Percentiles rank a stretch among this genome's conserved stretches.
These are phyloP conservation scores for Anisodus acutangulus DNA, from an alignment of 257 asterid species.

Conservation along the genomic window DNA sequence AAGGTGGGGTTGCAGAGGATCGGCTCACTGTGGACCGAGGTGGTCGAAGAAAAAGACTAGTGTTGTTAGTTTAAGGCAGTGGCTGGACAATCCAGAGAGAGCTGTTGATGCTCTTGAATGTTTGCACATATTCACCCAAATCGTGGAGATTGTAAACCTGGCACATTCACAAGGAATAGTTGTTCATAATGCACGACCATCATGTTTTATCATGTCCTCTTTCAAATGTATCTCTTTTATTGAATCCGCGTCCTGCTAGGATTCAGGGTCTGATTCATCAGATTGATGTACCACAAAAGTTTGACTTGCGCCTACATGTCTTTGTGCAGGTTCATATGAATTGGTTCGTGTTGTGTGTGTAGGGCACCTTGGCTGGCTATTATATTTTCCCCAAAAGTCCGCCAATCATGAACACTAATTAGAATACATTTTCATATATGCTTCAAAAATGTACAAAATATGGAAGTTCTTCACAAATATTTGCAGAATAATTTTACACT, in stretches of 20 bases:
- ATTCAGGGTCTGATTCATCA: conserved; percentile 65
- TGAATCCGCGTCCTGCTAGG: conserved; percentile 89
- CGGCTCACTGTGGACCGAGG: conserved; percentile 35
- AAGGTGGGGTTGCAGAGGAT: conserved; percentile 41
- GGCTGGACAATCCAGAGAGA: conserved; percentile 89
- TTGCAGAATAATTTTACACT: not conserved
- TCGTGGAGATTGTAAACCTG: conserved; percentile 74
- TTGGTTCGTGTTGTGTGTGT: not conserved
- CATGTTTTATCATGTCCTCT: conserved; percentile 89
- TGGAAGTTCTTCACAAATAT: not conserved
- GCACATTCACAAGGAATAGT: conserved; percentile 88
- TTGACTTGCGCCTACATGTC: too few relatives aligned
- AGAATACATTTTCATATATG: not conserved
- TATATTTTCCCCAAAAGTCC: too few relatives aligned
- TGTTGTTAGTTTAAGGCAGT: conserved; percentile 82
- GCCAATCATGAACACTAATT: not conserved
- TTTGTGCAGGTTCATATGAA: not conserved
- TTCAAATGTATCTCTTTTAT: conserved; percentile 76
- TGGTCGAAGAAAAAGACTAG: conserved; percentile 42
- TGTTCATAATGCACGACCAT: conserved; percentile 83
- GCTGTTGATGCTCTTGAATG: conserved; percentile 78
- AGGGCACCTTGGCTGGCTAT: too few relatives aligned
- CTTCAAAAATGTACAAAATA: not conserved
- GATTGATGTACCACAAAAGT: conserved; percentile 32
- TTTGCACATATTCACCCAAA: conserved; percentile 85